Evolutionary conservation across 192 early-diverging fungal genomes (phyloP).

Genomic region (Irineochytrium annulatum): DNA sequence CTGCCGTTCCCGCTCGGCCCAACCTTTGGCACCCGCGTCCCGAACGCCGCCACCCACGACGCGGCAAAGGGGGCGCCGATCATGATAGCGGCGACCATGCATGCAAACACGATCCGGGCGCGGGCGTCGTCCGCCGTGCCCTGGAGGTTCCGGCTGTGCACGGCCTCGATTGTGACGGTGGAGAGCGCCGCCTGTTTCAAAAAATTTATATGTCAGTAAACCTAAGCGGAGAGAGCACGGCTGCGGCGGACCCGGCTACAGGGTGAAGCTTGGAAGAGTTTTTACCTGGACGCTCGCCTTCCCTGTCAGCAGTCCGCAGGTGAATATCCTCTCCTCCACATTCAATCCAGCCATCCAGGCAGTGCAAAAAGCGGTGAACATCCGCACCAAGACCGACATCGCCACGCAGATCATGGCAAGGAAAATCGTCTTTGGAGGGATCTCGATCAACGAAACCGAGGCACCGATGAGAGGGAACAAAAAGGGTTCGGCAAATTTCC

Average conservation of each 20-base stretch:
- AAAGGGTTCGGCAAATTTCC: slow-evolving; percentile 34
- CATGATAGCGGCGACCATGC: slow-evolving; percentile 34
- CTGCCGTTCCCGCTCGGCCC: no score
- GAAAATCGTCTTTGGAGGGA: slow-evolving; percentile 9
- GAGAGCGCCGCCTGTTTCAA: slow-evolving; percentile 16
- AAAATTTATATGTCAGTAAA: background rate
- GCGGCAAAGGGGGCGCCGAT: slow-evolving; percentile 30
- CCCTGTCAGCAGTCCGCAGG: slow-evolving; percentile 33
- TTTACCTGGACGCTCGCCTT: slow-evolving; percentile 39
- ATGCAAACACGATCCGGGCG: slow-evolving; percentile 29
- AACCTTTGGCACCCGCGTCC: no score
- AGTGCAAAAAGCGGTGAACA: slow-evolving; percentile 21
- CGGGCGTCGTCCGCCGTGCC: slow-evolving; percentile 17
- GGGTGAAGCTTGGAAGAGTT: background rate
- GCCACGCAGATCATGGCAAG: slow-evolving; percentile 21
- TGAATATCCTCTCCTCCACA: slow-evolving; percentile 30
- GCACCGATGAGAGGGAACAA: slow-evolving; percentile 42
- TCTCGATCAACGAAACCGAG: slow-evolving; percentile 28
- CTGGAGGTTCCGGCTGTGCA: slow-evolving; percentile 23
- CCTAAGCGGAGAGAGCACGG: background rate
- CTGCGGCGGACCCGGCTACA: no score
- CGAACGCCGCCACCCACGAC: slow-evolving; percentile 27
- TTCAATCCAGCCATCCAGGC: slow-evolving; percentile 15
- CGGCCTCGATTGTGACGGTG: slow-evolving; percentile 25
- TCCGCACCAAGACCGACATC: slow-evolving; percentile 22